Evolutionary conservation across 1,284 basidiomycete genomes (phyloP).

Genomic region (Takashimella tepidaria): DNA sequence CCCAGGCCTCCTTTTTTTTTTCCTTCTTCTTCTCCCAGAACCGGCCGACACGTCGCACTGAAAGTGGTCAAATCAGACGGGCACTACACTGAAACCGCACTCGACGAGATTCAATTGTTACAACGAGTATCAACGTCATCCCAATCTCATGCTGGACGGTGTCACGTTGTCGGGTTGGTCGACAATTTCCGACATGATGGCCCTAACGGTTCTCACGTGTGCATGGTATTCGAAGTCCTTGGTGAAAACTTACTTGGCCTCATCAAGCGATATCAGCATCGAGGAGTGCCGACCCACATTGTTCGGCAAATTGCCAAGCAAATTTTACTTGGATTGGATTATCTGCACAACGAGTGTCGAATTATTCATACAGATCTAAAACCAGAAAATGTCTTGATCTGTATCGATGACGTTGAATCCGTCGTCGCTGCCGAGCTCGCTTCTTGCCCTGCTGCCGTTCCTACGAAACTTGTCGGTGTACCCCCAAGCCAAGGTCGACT

Average conservation of each 20-base stretch:
- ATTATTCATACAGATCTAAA: slow-evolving; percentile 96
- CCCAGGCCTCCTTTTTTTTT: not conserved
- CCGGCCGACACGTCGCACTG: slow-evolving; percentile 93
- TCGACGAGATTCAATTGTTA: slow-evolving; percentile 97
- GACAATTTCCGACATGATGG: slow-evolving; percentile 97
- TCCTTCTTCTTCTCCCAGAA: slow-evolving; percentile 52
- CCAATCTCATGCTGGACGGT: slow-evolving; percentile 55
- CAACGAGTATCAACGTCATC: slow-evolving; percentile 88
- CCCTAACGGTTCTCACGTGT: slow-evolving; percentile 94
- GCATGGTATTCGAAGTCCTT: slow-evolving; percentile 99
- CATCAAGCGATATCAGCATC: slow-evolving; percentile 83
- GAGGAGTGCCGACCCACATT: slow-evolving; percentile 85
- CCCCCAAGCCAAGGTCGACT: slow-evolving; percentile 90
- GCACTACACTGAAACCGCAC: slow-evolving; percentile 93
- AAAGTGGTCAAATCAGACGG: slow-evolving; percentile 98
- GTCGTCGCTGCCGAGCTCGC: slow-evolving; percentile 85
- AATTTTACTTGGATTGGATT: slow-evolving; percentile 89
- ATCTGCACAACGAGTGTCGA: slow-evolving; percentile 94
- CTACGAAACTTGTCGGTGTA: slow-evolving; percentile 81
- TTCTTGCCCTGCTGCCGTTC: slow-evolving; percentile 55
- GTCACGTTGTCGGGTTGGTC: slow-evolving; percentile 83
- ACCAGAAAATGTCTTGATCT: slow-evolving; percentile 96
- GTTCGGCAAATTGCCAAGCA: slow-evolving; percentile 98
- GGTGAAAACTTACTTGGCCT: slow-evolving; percentile 97
- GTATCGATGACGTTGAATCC: slow-evolving; percentile 93